A percentile compares a stretch with the other conserved stretches of the same genome.
phyloP scores from a whole-genome alignment of 1,284 basidiomycete species.

The Marasmius fiardii region DNA sequence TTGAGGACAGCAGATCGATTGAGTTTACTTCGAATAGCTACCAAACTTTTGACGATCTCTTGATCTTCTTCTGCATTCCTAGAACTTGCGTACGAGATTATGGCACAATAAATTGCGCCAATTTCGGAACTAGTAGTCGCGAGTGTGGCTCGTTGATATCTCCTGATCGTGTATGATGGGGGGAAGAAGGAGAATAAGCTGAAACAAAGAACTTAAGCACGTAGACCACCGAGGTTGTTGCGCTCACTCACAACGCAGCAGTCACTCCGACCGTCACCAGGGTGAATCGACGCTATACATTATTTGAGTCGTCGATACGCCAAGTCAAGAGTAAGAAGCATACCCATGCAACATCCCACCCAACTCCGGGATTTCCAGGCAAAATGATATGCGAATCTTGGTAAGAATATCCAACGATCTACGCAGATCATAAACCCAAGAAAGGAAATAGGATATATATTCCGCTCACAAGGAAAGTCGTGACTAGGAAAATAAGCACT shows the following conservation, averaged over 20 bases:
- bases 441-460: not conserved
- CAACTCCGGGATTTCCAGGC: conserved; percentile 51
- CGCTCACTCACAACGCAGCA: conserved; percentile 53
- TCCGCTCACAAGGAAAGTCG: conserved; percentile 52
- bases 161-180: conserved; percentile 65
- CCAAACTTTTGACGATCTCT: conserved; percentile 52
- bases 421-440: not conserved
- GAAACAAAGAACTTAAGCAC: not conserved
- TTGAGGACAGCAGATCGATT: conserved; percentile 52
- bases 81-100: conserved; percentile 62
- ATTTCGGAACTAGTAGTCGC: conserved; percentile 61
- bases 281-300: conserved; percentile 52
- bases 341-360: conserved; percentile 66
- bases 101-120: conserved; percentile 63
- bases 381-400: conserved; percentile 47
- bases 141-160: conserved; percentile 61
- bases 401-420: conserved; percentile 76
- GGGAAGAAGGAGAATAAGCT: conserved; percentile 70
- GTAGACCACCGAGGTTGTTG: not conserved
- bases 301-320: not conserved
- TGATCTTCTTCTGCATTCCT: conserved; percentile 42
- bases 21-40: conserved; percentile 65
- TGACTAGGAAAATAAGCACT: conserved; percentile 74
- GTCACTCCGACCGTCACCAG: conserved; percentile 60
- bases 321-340: not conserved